Base-by-base conservation (phyloP, 2,329 filamentous ascomycete species). In the Penicillium capsulatum region DNA sequence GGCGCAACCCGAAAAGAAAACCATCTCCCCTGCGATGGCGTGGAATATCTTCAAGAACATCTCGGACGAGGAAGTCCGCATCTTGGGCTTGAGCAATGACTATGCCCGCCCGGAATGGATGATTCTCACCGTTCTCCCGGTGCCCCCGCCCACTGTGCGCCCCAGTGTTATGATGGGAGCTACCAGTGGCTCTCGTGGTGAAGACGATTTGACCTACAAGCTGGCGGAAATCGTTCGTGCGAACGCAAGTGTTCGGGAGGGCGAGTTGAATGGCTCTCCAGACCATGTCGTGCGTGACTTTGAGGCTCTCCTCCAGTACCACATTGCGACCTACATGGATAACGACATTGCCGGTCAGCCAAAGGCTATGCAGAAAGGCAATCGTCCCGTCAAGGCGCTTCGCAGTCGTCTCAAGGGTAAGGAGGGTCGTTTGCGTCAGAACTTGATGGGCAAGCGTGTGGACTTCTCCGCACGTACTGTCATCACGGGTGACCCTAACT, bases 181-280 rank as follows among this genome's bases (percentile, higher is more conserved):
- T 30, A 86, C 87, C 37, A 86, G 87, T 51, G 92, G 92, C 48
- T 83, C 91, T 74, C 85, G 92, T 48, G 92, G 92, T 62, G 92
- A 99, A 69, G 92, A 99, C 65, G 94, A 99, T 75, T 78, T 99
- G 77, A 99, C 92, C 0, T 98, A 96, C 78, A 99, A 99, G 71
- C 75, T 99, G 20, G 90, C 90, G 58, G 92, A 99, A 68, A 96
- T 99, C 58, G 92, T 99, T 55, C 89, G 92, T 53, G 91, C 92
- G 55, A 99, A 98, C 70, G 84, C 86, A 54, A 96, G 95, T 57
- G 90, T 98, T 40, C 83, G 86, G 53, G 84, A 92, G 54, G 92
- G 89, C 44, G 87, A 94, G 57, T 81, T 86, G 43, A 89, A 96
- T 65, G 92, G 92, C 41, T 90, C 90, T 3, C 89, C 92, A 1